These are phyloP conservation scores for Clitopilus passeckerianus DNA, from an alignment of 768 basidiomycete genomes.

Conservation along the genomic window DNA sequence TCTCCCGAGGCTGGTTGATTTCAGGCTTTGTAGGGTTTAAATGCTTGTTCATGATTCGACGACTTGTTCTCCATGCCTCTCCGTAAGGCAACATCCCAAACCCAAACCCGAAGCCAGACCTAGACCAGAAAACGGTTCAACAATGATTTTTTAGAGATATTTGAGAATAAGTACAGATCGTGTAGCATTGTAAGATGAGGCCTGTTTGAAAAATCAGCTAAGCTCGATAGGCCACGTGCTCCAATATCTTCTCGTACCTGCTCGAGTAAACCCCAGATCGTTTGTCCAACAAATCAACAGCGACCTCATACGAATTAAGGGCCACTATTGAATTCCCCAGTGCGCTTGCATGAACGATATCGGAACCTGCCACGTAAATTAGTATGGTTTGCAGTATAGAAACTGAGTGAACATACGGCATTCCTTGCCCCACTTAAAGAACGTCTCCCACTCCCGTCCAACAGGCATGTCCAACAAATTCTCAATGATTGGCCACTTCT, in stretches of 20 bases:
- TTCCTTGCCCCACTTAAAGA: slow-evolving; percentile 21
- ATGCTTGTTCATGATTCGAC: not conserved
- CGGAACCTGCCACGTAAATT: too few relatives aligned
- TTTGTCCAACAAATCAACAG: slow-evolving; percentile 3
- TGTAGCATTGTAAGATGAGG: not conserved
- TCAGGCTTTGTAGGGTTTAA: not conserved
- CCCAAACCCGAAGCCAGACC: not conserved
- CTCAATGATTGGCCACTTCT: slow-evolving; percentile 29
- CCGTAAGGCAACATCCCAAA: not conserved
- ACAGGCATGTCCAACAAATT: slow-evolving; percentile 32
- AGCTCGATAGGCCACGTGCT: not conserved
- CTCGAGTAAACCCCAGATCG: slow-evolving; percentile 6
- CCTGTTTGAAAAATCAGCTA: not conserved
- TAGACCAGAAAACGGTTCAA: not conserved
- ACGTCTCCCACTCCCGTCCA: slow-evolving; percentile 27
- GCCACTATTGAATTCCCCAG: slow-evolving; percentile 3
- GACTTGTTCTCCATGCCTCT: not conserved
- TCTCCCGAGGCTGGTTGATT: slow-evolving; percentile 2
- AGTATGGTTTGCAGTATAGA: too few relatives aligned
- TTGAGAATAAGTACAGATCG: not conserved
- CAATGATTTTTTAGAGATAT: too few relatives aligned
- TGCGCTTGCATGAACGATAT: slow-evolving; percentile 1
- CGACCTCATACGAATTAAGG: slow-evolving; percentile 3
- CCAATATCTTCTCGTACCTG: not conserved
- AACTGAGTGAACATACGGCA: not conserved